Base-by-base conservation (phyloP, 495 filamentous ascomycete genomes). In the Schizothecium vesticola region DNA sequence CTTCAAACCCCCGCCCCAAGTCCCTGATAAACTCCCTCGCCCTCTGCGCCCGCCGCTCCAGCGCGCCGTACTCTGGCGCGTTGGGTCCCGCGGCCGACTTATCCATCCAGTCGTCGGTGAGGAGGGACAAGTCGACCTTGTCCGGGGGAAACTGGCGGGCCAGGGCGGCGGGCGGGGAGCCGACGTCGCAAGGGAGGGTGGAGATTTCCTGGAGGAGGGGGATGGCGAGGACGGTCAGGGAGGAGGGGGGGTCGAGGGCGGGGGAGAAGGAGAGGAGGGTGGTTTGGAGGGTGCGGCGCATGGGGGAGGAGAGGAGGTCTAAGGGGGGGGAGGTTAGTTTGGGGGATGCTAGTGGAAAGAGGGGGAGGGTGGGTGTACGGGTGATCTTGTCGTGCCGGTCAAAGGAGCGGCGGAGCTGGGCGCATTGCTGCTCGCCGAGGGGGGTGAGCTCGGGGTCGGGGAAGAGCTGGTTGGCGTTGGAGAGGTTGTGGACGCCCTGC, bases 221-320 rank as follows among this genome's bases (percentile, higher is more conserved):
- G 1, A 97, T 80, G 10, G 90, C 88, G 61, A 92, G 82, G 60
- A 96, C 75, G 28, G 81, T 81, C 21, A 81, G 79, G 63, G 80
- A 80, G 3, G 77, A 74, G 1, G 43, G 43, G 1, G 43, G 43
- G 26, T 82, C 66, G 29, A 70, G 58, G 1, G 67, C 72, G 3
- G 88, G 81, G 59, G 76, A 77, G 79, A 97, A 97, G 59, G 85
- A 86, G 61, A 88, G 79, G 11, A 97, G 83, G 6, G 90, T 87
- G 0, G 94, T 97, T 76, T 91, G 89, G 33, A 98, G 80, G 3
- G 94, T 96, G 64, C 94, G 89, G 24, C 89, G 89, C 60, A 97
- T 84, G 1, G 94, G 94, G 0, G 92, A 96, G 59, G 92, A 88
- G 21, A 94, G 86, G 2, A 97, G 83, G 63, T 93, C 43, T 51